Evolutionary conservation across 176 grass and related monocot species (phyloP), one percentile per base, ranked within the genome.

Genomic region (Triticum dicoccoides): DNA sequence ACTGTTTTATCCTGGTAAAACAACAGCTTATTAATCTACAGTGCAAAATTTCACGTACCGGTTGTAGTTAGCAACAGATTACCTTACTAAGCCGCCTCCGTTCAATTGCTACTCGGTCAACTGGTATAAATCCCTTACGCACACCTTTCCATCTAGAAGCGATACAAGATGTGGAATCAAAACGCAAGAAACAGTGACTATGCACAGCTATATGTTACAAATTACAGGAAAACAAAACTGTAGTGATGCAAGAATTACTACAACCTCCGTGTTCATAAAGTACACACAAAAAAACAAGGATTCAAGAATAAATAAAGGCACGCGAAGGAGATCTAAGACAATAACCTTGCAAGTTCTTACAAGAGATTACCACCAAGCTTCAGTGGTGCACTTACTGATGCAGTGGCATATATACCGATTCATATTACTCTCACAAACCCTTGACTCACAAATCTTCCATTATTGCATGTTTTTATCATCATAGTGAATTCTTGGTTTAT

Each of bases 71-170:
- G 69, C 3, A 64, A 75, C 62, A 37, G 21, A 42, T 80, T 92
- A 94, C 93, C 90, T 98, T 98, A 62, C 91, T 96, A 45, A 84
- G 91, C 52, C 59, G 81, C 63, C 68, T 92, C 41, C 90, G 61
- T 83, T 91, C 88, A 47, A 98, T 91, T 88, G 85, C 86, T 67
- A 32, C 85, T 8, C 83, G 73, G 88, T 94, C 87, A 75, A 90
- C 44, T 80, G 82, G 90, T 83, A 82, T 37, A 56, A 89, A 90
- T 78, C 70, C 87, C 21, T 42, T 61, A 10, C 89, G 91, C 34
- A 88, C 85, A 5, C 94, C 79, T 82, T 73, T 94, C 97, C 97
- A 98, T 87, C 97, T 98, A 79, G 62, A 84, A 85, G 56, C 15
- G 8, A 47, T 25, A 82, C 82, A 84, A 52, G 12, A 78, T 49